phyloP scores from a whole-genome alignment of 306 rosid genomes.

The Rosa rugosa region DNA sequence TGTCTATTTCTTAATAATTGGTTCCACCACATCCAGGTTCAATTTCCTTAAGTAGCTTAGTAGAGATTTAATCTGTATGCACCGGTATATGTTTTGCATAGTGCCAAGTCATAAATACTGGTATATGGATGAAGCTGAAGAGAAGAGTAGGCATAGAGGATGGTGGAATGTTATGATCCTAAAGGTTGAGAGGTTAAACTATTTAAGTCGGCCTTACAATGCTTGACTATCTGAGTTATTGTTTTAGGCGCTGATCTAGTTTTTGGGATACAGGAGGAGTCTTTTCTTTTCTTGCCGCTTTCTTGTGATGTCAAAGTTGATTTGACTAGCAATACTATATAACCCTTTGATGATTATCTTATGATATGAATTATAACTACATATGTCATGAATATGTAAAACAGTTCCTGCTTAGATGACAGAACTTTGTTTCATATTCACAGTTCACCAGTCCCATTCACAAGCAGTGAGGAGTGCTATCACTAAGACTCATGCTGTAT shows the following conservation, averaged over 20 bases:
- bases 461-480: conserved; percentile 75
- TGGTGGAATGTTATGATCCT: not conserved
- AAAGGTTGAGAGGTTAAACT: not conserved
- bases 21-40: not conserved
- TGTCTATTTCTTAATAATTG: not conserved
- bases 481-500: conserved; percentile 67
- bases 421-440: conserved; percentile 32
- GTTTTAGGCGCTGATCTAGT: not conserved
- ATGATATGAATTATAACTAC: not conserved
- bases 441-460: conserved; percentile 62
- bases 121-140: not conserved
- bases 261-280: not conserved
- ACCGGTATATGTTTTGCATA: not conserved
- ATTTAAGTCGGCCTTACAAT: not conserved
- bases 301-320: conserved; percentile 7
- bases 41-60: not conserved
- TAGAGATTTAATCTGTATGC: not conserved
- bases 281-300: not conserved
- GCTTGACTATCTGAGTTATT: not conserved
- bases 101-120: not conserved
- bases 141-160: not conserved
- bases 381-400: not conserved
- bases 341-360: not conserved
- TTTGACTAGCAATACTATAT: conserved; percentile 1
- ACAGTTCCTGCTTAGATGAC: conserved; percentile 32